phyloP scores from a whole-genome alignment of 169 alveolate genomes.

The Babesia caballi region DNA sequence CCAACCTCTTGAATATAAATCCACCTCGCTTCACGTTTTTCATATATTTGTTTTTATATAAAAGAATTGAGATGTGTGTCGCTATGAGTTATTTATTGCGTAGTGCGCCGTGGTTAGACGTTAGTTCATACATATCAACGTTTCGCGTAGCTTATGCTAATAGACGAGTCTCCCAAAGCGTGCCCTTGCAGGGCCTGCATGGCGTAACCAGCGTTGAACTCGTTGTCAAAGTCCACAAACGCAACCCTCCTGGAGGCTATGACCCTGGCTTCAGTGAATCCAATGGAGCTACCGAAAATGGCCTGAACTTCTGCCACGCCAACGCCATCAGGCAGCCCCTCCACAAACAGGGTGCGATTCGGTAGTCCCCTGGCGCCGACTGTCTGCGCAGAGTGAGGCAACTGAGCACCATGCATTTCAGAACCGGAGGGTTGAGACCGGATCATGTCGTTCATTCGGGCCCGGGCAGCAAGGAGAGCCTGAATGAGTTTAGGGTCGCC shows the following conservation, averaged over 20 bases:
- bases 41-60: not conserved
- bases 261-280: conserved; percentile 78
- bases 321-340: conserved; percentile 77
- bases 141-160: conserved; percentile 43
- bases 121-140: not conserved
- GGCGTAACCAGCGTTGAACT: conserved; percentile 74
- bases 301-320: conserved; percentile 61
- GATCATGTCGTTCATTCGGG: conserved; percentile 9
- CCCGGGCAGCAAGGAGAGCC: conserved; percentile 34
- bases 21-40: no score
- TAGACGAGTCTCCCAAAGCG: not conserved
- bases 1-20: no score
- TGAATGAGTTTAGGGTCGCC: conserved; percentile 24
- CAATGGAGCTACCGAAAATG: conserved; percentile 69
- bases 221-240: conserved; percentile 77
- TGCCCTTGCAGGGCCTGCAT: conserved; percentile 62
- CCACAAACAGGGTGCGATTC: conserved; percentile 75
- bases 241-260: conserved; percentile 79
- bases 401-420: not conserved
- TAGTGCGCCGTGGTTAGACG: not conserved
- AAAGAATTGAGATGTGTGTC: not conserved
- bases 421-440: not conserved
- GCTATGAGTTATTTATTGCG: no score
- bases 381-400: not conserved
- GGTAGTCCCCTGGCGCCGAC: conserved; percentile 30